Conservation (phyloP, 495 filamentous ascomycete species). For the Aspergillus nanangensis region DNA sequence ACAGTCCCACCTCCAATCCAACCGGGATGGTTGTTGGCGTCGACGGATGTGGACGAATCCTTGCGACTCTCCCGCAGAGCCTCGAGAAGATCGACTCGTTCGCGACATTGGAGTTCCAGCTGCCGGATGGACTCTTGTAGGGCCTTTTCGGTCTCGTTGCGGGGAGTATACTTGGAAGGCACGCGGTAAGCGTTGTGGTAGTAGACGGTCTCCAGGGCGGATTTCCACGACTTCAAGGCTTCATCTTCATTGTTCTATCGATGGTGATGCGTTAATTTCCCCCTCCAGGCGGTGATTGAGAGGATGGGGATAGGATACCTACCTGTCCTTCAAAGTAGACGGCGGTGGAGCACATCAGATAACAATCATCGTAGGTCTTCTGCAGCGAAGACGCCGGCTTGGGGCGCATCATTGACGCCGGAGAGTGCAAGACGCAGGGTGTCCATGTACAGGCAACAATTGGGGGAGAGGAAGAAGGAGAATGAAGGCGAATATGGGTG, state of each 20-base stretch:
- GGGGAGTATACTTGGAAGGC: slow-evolving; percentile 63
- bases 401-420: slow-evolving; percentile 85
- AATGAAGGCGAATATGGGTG: slow-evolving; percentile 1
- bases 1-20: slow-evolving; percentile 80
- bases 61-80: slow-evolving; percentile 72
- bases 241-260: slow-evolving; percentile 84
- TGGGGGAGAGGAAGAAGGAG: slow-evolving; percentile 2
- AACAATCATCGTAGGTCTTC: slow-evolving; percentile 97
- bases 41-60: slow-evolving; percentile 33
- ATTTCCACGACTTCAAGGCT: slow-evolving; percentile 87
- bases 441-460: slow-evolving; percentile 26
- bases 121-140: slow-evolving; percentile 75
- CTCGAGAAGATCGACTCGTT: slow-evolving; percentile 84
- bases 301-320: slow-evolving; percentile 7
- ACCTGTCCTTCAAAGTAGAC: slow-evolving; percentile 94
- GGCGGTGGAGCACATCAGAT: slow-evolving; percentile 88
- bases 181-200: slow-evolving; percentile 77
- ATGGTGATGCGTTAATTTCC: background rate
- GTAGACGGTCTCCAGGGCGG: slow-evolving; percentile 86
- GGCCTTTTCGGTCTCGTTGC: slow-evolving; percentile 79
- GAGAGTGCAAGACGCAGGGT: no score
- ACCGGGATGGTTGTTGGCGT: slow-evolving; percentile 31
- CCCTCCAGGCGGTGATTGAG: background rate
- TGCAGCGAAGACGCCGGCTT: slow-evolving; percentile 77
- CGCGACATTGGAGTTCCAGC: slow-evolving; percentile 90